phyloP scores from a whole-genome alignment of 208 protist genomes.

The Trypanosomatidae sp. region DNA sequence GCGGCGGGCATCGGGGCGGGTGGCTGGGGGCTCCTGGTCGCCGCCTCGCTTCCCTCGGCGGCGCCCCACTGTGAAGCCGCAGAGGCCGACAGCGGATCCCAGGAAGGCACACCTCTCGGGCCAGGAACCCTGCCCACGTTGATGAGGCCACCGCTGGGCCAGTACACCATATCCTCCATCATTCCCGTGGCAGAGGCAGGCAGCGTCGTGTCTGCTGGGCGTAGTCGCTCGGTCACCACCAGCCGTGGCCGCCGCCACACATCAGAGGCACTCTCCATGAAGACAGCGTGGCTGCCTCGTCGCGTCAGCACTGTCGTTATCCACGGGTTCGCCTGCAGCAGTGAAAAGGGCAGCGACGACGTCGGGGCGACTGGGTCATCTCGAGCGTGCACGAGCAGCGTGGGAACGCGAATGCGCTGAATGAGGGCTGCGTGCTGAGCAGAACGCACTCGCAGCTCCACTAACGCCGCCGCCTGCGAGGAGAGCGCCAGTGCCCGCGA shows the following conservation, averaged over 20 bases:
- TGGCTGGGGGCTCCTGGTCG: not conserved
- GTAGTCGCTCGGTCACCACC: conserved; percentile 11
- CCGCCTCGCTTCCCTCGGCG: not conserved
- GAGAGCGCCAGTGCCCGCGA: conserved; percentile 3
- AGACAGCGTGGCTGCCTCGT: conserved; percentile 43
- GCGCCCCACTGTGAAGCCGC: too few relatives aligned
- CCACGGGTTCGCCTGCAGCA: conserved; percentile 34
- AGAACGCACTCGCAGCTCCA: conserved; percentile 30
- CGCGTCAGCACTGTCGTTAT: conserved; percentile 47
- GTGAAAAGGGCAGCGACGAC: conserved; percentile 31
- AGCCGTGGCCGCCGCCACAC: conserved; percentile 23
- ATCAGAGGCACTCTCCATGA: conserved; percentile 29
- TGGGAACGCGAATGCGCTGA: conserved; percentile 36
- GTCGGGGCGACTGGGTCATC: conserved; percentile 42
- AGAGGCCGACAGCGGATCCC: not conserved
- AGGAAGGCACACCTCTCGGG: too few relatives aligned
- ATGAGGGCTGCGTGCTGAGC: conserved; percentile 32
- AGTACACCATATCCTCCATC: not conserved
- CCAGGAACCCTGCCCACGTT: not conserved
- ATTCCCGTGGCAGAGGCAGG: not conserved
- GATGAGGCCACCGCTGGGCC: not conserved
- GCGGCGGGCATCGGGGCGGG: not conserved
- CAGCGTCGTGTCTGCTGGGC: not conserved
- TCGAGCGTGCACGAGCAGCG: conserved; percentile 38
- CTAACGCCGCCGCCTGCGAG: conserved; percentile 27